phyloP scores from a whole-genome alignment of 306 rosid species.

The Fragaria nilgerrensis region DNA sequence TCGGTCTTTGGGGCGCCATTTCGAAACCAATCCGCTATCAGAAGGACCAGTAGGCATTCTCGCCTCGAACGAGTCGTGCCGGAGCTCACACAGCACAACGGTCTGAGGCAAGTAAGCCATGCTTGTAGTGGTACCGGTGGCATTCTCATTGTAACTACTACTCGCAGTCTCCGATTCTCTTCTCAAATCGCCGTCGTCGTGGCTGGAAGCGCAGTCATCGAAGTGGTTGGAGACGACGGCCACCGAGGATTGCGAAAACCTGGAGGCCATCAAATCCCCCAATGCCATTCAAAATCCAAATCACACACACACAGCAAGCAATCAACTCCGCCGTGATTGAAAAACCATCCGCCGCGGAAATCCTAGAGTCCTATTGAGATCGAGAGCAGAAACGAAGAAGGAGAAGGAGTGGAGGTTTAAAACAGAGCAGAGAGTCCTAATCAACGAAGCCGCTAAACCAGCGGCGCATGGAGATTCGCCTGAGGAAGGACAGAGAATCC shows the following conservation, averaged over 20 bases:
- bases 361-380: constrained; percentile 12
- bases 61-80: constrained; percentile 88
- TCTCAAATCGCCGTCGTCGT: constrained; percentile 46
- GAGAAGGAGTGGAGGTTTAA: neutral
- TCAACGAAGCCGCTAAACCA: constrained; percentile 81
- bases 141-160: constrained; percentile 50
- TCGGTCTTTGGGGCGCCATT: constrained; percentile 93
- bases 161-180: constrained; percentile 69
- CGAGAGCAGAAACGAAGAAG: constrained; percentile 1
- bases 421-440: constrained; percentile 18
- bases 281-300: constrained; percentile 94
- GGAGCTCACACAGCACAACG: constrained; percentile 62
- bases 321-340: constrained; percentile 34
- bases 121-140: constrained; percentile 49
- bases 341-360: constrained; percentile 18
- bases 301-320: constrained; percentile 22
- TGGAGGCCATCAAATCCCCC: constrained; percentile 95
- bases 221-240: constrained; percentile 59
- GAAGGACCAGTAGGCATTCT: constrained; percentile 66
- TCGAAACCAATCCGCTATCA: constrained; percentile 79
- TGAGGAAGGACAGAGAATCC: constrained; percentile 58
- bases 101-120: constrained; percentile 87
- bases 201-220: constrained; percentile 44
- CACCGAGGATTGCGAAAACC: constrained; percentile 81
- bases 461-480: constrained; percentile 74